Conservation (phyloP, 108 stramenopile genomes). For the Cyclotella sp. region DNA sequence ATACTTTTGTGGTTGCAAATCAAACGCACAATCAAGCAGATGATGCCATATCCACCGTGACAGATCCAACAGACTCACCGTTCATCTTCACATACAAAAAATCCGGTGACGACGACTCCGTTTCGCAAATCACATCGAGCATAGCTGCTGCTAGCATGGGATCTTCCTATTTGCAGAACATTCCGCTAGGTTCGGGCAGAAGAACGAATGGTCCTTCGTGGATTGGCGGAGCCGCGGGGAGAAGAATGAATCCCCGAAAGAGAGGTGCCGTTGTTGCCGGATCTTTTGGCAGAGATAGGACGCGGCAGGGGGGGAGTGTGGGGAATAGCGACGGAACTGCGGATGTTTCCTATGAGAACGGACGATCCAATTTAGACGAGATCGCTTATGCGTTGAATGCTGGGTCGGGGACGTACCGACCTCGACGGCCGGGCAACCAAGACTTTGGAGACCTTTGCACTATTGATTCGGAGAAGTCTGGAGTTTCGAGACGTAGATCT, state of each 20-base stretch:
- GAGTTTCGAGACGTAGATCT: conserved; percentile 4
- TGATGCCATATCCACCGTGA: conserved; percentile 37
- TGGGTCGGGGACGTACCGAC: conserved; percentile 1
- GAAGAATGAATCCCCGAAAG: conserved; percentile 30
- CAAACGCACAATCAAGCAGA: conserved; percentile 18
- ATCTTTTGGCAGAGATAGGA: conserved; percentile 25
- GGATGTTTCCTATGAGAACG: conserved; percentile 2
- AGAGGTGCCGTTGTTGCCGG: conserved; percentile 11
- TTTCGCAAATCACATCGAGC: conserved; percentile 58
- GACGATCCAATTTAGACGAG: conserved; percentile 35
- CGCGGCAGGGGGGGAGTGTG: conserved; percentile 6
- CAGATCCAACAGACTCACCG: conserved; percentile 43
- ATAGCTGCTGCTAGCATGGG: conserved; percentile 35
- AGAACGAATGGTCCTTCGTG: conserved; percentile 21
- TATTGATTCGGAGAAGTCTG: conserved; percentile 14
- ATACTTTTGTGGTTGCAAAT: background rate
- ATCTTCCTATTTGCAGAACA: conserved; percentile 26
- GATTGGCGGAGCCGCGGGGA: conserved; percentile 28
- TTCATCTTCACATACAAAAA: conserved; percentile 47
- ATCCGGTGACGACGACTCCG: conserved; percentile 45
- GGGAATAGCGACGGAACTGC: background rate
- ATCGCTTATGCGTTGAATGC: conserved; percentile 38
- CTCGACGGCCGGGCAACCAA: background rate
- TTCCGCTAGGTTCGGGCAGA: conserved; percentile 6
- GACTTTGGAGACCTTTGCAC: conserved; percentile 15